Base-by-base conservation (phyloP, 768 basidiomycete genomes). In the Panaeolus papilionaceus region DNA sequence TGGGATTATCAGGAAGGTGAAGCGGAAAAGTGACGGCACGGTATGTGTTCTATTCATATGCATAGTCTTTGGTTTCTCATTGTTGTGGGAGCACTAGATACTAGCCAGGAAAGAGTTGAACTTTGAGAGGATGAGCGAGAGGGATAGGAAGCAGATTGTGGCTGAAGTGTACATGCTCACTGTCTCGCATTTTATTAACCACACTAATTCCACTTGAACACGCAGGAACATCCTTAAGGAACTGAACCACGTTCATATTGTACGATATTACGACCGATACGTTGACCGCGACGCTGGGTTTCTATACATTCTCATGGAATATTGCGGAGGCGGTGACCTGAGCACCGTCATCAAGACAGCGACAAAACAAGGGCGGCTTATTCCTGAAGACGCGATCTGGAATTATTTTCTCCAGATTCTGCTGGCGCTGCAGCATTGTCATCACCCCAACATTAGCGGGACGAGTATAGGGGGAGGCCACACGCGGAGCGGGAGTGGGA, bases 261-360 rank as follows among this genome's bases (percentile, higher is more conserved):
- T 99, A 69, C 93, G 93, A 72, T 97, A 96, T 78, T 90, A 94
- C 72, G 95, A 98, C 83, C 86, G 95, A 69, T 84, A 92, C 75
- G 94, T 98, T 67, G 98, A 99, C 82, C 85, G 92, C 69, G 93
- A 96, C 63, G 84, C 84, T 28, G 95, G 95, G 23, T 93, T 96
- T 66, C 88, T 99, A 49, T 99, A 98, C 78, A 98, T 99, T 69
- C 84, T 99, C 71, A 99, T 99, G 98, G 98, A 99, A 81, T 99
- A 95, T 77, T 99, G 98, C 75, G 96, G 95, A 4, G 96, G 96
- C 23, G 98, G 98, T 12, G 98, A 99, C 81, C 86, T 99, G 64
- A 94, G 94, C 1, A 82, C 86, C 39, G 79, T 98, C 73, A 98
- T 99, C 78, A 93, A 94, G 74, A 90, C 89, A 69, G 87, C 92